Conservation (phyloP, 495 filamentous ascomycete genomes). For the Astrothelium subdiscretum region DNA sequence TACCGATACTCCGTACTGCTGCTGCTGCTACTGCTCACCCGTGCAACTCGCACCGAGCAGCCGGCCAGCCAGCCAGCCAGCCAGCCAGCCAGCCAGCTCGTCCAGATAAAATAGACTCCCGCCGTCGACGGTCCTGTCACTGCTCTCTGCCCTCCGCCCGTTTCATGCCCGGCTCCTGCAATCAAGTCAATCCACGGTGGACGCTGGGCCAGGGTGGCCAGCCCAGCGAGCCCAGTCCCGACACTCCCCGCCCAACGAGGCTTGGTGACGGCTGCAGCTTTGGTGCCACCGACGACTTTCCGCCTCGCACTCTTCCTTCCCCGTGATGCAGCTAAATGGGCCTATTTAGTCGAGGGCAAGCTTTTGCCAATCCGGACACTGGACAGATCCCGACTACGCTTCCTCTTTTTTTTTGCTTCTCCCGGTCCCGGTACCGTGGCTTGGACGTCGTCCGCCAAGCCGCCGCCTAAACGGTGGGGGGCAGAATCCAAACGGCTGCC, state of each 20-base stretch:
- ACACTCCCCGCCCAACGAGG: background rate
- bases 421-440: background rate
- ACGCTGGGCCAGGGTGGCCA: background rate
- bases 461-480: background rate
- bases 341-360: too few species aligned
- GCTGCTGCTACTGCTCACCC: too few species aligned
- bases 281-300: background rate
- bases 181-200: conserved; percentile 1
- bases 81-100: too few species aligned
- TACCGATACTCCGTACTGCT: too few species aligned
- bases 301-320: too few species aligned
- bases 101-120: too few species aligned
- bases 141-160: background rate
- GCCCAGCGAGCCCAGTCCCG: background rate
- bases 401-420: background rate
- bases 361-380: too few species aligned
- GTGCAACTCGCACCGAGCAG: too few species aligned
- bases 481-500: background rate
- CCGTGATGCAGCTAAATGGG: too few species aligned
- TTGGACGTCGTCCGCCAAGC: background rate
- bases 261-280: background rate
- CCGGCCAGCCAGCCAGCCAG: too few species aligned
- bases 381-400: background rate
- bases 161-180: conserved; percentile 3
- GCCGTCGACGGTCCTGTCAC: background rate